phyloP scores from a whole-genome alignment of 176 grass and related monocot species.

The Eleusine coracana region DNA sequence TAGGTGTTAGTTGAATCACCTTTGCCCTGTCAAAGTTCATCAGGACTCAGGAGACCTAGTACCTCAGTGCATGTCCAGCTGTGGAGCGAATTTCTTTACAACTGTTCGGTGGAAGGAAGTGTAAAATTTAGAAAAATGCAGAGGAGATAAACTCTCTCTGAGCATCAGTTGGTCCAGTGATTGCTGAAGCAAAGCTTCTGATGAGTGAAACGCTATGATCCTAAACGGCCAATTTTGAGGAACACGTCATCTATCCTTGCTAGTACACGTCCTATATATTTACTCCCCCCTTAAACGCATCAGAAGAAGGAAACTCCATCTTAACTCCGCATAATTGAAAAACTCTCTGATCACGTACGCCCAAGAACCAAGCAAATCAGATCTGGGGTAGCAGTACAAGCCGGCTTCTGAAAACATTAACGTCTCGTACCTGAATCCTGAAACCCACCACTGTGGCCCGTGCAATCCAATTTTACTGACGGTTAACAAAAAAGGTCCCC shows the following conservation, averaged over 20 bases:
- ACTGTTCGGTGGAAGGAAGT: not conserved
- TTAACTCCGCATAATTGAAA: not conserved
- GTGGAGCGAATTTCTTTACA: not conserved
- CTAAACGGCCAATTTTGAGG: not conserved
- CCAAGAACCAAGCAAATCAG: not conserved
- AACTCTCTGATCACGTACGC: not conserved
- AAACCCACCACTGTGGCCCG: not conserved
- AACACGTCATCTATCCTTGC: not conserved
- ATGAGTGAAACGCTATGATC: not conserved
- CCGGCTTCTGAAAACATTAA: conserved; percentile 9
- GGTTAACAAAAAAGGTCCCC: not conserved
- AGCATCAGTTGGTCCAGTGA: not conserved
- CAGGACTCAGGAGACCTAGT: not conserved
- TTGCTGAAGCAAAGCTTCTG: not conserved
- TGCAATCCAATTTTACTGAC: not conserved
- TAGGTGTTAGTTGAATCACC: conserved; percentile 46
- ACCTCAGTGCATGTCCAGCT: not conserved
- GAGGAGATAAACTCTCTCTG: not conserved
- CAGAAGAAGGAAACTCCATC: not conserved
- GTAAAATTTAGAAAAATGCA: not conserved
- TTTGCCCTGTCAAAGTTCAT: conserved; percentile 19
- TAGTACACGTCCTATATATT: not conserved
- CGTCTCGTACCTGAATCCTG: not conserved
- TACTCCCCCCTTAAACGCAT: not conserved
- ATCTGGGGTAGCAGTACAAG: not conserved